Conservation (phyloP, 1,139 yeast species). For the Magnusiomyces sp. region DNA sequence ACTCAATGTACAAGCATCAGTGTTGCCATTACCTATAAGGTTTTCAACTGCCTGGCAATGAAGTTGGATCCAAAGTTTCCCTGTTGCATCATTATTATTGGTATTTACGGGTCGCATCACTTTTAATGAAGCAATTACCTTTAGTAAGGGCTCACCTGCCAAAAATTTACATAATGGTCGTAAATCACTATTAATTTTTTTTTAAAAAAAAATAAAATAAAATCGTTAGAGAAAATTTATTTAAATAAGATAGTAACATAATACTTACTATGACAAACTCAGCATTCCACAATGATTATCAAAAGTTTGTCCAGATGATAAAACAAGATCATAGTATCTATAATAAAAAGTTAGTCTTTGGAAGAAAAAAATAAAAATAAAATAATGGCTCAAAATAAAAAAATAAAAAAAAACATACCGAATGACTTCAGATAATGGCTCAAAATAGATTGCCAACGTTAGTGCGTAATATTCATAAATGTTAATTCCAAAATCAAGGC, state of each 20-base stretch:
- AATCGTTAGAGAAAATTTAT: not conserved
- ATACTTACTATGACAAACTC: constrained; percentile 23
- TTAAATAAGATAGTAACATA: not conserved
- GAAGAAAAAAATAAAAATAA: not conserved
- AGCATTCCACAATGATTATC: constrained; percentile 26
- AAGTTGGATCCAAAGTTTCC: constrained; percentile 27
- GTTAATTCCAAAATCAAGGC: constrained; percentile 35
- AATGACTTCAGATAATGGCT: constrained; percentile 37
- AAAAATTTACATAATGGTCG: constrained; percentile 28
- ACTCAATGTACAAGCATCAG: constrained; percentile 22
- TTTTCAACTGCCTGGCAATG: constrained; percentile 24
- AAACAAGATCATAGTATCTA: constrained; percentile 22
- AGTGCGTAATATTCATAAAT: constrained; percentile 41
- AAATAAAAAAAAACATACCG: constrained; percentile 18
- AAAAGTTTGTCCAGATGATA: constrained; percentile 26
- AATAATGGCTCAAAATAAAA: not conserved
- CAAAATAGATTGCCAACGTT: constrained; percentile 39
- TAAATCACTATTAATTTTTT: constrained; percentile 20
- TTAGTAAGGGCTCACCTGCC: constrained; percentile 26
- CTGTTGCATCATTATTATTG: constrained; percentile 22
- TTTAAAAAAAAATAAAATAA: not conserved
- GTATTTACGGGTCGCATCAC: constrained; percentile 22
- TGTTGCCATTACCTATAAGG: constrained; percentile 22
- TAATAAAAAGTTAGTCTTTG: not conserved
- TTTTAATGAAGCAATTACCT: constrained; percentile 22